Percentiles rank a stretch among this genome's conserved stretches.
Conservation (phyloP, 78 protist species). For the Paulinella micropora region DNA sequence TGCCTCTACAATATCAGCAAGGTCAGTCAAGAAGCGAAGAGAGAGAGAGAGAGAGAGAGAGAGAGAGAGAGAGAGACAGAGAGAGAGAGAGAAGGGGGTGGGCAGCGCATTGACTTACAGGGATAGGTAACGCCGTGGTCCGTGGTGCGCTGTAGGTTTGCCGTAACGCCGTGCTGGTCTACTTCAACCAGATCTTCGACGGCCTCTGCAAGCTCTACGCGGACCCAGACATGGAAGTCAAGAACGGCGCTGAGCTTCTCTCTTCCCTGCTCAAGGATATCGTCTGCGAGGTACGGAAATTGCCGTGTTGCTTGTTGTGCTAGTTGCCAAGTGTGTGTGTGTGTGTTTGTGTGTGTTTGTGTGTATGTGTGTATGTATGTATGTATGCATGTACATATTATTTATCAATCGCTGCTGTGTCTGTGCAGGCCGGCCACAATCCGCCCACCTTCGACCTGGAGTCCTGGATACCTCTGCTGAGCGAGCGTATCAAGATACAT, state of each 20-base stretch:
- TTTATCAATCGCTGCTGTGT: no score
- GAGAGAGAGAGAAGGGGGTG: neutral
- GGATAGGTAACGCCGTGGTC: neutral
- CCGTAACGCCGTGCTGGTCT: slow-evolving; percentile 2
- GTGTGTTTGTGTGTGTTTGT: no score
- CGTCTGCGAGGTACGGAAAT: slow-evolving; percentile 72
- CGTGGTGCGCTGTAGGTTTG: no score
- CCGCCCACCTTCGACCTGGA: slow-evolving; percentile 43
- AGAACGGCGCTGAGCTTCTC: slow-evolving; percentile 60
- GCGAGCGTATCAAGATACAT: neutral
- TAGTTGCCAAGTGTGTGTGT: no score
- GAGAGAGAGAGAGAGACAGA: neutral
- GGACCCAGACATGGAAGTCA: slow-evolving; percentile 67
- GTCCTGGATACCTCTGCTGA: slow-evolving; percentile 52
- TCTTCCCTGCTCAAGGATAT: slow-evolving; percentile 74
- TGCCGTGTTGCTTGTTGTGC: no score
- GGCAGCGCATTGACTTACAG: neutral
- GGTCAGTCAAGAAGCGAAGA: neutral
- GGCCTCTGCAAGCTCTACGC: slow-evolving; percentile 67
- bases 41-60: no score
- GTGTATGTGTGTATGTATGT: no score
- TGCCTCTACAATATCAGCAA: slow-evolving; percentile 49
- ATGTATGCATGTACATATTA: no score
- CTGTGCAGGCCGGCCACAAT: no score
- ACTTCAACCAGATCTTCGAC: slow-evolving; percentile 67